Evolutionary conservation across 75 land plant species (phyloP).

Genomic region (Chamaecyparis obtusa): DNA sequence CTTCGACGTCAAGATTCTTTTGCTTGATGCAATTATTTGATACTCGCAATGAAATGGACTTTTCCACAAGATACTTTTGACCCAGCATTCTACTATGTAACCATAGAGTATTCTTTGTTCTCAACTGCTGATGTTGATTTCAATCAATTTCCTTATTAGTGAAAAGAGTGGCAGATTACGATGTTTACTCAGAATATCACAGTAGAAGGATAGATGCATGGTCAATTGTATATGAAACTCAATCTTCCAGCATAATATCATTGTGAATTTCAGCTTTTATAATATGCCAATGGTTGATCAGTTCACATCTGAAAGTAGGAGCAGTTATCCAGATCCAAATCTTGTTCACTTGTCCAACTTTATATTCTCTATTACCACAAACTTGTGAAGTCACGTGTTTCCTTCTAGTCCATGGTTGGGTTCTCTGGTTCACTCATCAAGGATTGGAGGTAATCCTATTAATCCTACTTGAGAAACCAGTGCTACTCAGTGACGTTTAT

Average conservation of each 20-base stretch:
- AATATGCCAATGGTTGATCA: not conserved
- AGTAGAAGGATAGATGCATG: not conserved
- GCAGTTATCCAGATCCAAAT: not conserved
- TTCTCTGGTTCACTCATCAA: not conserved
- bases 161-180: not conserved
- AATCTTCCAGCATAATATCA: not conserved
- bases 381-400: not conserved
- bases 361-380: not conserved
- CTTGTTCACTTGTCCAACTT: not conserved
- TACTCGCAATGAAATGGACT: not conserved
- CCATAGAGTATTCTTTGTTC: not conserved
- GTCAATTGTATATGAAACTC: conserved; percentile 1
- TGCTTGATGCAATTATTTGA: conserved; percentile 2
- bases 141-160: not conserved
- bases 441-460: not conserved
- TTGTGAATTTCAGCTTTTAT: not conserved
- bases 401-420: not conserved
- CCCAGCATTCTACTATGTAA: not conserved
- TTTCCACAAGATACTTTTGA: conserved; percentile 2
- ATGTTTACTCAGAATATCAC: not conserved
- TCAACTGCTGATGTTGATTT: not conserved
- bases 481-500: not conserved
- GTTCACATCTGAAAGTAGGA: not conserved
- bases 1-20: conserved; percentile 46
- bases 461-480: not conserved